A percentile compares a stretch with the other conserved stretches of the same genome.
Conservation (phyloP, 805 yeast genomes). For the Nakazawaea peltata region DNA sequence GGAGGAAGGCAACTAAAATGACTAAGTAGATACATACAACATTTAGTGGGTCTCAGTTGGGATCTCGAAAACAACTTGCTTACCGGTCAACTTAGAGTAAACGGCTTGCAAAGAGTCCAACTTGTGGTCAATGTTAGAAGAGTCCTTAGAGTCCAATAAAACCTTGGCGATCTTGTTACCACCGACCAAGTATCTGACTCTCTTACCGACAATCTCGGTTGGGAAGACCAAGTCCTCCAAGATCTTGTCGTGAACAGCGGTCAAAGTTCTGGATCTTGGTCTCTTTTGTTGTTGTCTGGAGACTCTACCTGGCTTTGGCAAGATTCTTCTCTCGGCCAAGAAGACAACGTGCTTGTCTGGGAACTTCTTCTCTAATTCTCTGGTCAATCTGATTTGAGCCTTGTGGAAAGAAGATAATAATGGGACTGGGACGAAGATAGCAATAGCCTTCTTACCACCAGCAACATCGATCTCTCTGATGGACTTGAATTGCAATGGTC, state of each 20-base stretch:
- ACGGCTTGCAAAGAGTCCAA: conserved; percentile 98
- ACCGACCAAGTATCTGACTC: conserved; percentile 98
- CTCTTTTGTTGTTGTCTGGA: conserved; percentile 95
- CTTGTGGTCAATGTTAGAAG: conserved; percentile 95
- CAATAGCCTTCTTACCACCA: conserved; percentile 98
- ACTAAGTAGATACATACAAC: not conserved
- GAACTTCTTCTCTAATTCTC: conserved; percentile 99
- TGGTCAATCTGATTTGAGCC: conserved; percentile 94
- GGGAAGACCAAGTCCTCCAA: conserved; percentile 99
- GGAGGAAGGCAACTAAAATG: conserved; percentile 5
- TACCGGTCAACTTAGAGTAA: conserved; percentile 98
- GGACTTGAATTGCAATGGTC: conserved; percentile 98
- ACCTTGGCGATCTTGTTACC: conserved; percentile 98
- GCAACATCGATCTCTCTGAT: conserved; percentile 96
- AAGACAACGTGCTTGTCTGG: conserved; percentile 99
- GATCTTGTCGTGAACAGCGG: conserved; percentile 97
- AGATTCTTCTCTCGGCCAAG: conserved; percentile 99
- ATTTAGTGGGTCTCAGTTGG: conserved; percentile 46
- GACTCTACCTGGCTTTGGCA: conserved; percentile 97
- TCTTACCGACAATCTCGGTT: conserved; percentile 98
- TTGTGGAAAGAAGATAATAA: conserved; percentile 88
- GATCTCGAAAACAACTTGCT: conserved; percentile 98
- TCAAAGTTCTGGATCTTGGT: conserved; percentile 99
- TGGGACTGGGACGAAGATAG: conserved; percentile 97
- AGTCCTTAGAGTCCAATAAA: conserved; percentile 95